Conservation (phyloP, 225 moss, liverwort and hornwort genomes). For the Marchantia polymorpha region DNA sequence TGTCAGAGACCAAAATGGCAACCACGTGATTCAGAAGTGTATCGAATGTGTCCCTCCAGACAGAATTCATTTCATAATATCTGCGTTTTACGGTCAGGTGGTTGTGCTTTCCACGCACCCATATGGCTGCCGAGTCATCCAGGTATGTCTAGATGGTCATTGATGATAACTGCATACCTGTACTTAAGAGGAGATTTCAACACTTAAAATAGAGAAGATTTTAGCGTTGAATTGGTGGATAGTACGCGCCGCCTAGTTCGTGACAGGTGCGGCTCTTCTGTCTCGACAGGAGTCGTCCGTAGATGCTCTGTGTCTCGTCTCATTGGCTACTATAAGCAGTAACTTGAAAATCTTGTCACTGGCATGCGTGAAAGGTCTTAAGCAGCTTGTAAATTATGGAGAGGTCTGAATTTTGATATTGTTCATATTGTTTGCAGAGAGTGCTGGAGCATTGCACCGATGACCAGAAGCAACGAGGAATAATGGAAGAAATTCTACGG, state of each 20-base stretch:
- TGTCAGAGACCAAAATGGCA: conserved; percentile 88
- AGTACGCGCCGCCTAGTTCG: too few relatives aligned
- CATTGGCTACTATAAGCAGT: too few relatives aligned
- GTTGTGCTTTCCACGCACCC: conserved; percentile 88
- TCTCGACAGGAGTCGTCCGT: too few relatives aligned
- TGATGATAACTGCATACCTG: too few relatives aligned
- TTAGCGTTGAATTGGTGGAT: too few relatives aligned
- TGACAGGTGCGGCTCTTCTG: too few relatives aligned
- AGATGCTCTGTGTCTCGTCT: too few relatives aligned
- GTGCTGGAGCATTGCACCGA: conserved; percentile 90
- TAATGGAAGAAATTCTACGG: conserved; percentile 88
- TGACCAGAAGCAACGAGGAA: conserved; percentile 90
- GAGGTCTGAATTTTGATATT: neutral
- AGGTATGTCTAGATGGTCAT: conserved; percentile 36
- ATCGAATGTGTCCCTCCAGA: conserved; percentile 86
- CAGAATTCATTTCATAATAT: conserved; percentile 91
- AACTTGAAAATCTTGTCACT: too few relatives aligned
- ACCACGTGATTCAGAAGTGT: conserved; percentile 95
- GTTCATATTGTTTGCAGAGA: conserved; percentile 47
- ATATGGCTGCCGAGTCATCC: conserved; percentile 90
- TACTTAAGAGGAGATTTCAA: too few relatives aligned
- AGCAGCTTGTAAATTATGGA: neutral
- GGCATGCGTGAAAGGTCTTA: too few relatives aligned
- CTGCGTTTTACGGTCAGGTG: conserved; percentile 88
- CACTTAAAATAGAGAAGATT: too few relatives aligned